These are phyloP conservation scores for Calocera cornea DNA, from an alignment of 768 basidiomycete genomes.

Conservation along the genomic window DNA sequence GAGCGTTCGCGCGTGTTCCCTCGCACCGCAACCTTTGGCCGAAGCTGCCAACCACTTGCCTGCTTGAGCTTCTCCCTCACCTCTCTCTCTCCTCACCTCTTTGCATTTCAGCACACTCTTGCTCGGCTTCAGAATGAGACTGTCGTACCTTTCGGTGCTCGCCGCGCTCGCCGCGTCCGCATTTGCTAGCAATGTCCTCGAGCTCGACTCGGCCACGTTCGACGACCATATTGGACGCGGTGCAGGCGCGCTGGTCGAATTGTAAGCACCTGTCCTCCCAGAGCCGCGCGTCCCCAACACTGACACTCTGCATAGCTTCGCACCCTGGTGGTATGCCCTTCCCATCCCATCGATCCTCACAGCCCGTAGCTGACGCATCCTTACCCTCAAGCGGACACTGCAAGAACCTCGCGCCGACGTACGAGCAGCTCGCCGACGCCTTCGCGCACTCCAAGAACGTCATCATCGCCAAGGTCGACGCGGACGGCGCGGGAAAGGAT, in stretches of 20 bases:
- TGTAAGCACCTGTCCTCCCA: constrained; percentile 41
- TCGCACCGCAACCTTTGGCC: no score
- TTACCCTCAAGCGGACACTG: constrained; percentile 56
- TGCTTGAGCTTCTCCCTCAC: no score
- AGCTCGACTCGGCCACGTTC: constrained; percentile 63
- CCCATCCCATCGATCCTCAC: not conserved
- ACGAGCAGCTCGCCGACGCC: constrained; percentile 83
- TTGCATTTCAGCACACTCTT: no score
- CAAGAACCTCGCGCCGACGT: constrained; percentile 83
- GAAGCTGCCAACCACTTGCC: no score
- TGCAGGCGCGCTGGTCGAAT: constrained; percentile 77
- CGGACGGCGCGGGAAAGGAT: constrained; percentile 71
- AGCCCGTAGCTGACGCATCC: not conserved
- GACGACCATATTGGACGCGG: constrained; percentile 61
- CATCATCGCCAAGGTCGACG: constrained; percentile 81
- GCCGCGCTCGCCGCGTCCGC: constrained; percentile 41
- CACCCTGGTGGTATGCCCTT: constrained; percentile 68
- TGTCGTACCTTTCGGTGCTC: constrained; percentile 39
- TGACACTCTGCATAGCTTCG: constrained; percentile 39
- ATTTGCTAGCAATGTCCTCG: constrained; percentile 62
- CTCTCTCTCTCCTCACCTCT: no score
- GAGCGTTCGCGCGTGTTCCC: no score
- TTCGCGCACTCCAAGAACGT: constrained; percentile 68
- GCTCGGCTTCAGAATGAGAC: constrained; percentile 37
- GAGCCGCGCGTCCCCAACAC: not conserved